Percentiles rank a stretch among this genome's conserved stretches.
These are phyloP conservation scores for Curvularia lunata DNA, from an alignment of 2,329 filamentous ascomycete species.

Conservation along the genomic window DNA sequence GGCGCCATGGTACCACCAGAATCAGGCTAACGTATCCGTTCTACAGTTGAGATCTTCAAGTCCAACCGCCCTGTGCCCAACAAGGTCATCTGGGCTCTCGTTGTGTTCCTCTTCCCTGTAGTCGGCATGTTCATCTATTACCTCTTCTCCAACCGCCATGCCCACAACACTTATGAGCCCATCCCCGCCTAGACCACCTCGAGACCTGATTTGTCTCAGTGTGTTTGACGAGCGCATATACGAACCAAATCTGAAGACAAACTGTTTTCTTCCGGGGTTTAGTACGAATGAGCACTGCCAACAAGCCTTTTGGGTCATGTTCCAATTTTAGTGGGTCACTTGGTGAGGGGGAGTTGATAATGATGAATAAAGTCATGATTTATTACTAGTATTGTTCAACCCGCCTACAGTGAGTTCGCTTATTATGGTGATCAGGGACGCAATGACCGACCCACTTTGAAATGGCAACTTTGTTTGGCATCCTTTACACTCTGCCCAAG, in stretches of 20 bases:
- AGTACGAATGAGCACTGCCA: not conserved
- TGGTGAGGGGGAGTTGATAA: not conserved
- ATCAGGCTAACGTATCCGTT: constrained; percentile 23
- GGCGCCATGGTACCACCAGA: not conserved
- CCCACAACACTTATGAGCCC: constrained; percentile 64
- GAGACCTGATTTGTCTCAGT: no score
- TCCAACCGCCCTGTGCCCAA: constrained; percentile 64
- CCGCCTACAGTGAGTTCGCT: not conserved
- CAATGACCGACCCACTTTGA: not conserved
- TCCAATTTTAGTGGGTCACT: not conserved
- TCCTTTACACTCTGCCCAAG: constrained; percentile 37
- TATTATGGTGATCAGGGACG: not conserved
- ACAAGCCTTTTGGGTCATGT: not conserved
- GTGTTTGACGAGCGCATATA: not conserved
- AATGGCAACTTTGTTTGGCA: not conserved
- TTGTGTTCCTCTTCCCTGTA: constrained; percentile 70
- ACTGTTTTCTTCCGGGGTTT: not conserved
- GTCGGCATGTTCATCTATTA: constrained; percentile 68
- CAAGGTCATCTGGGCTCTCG: constrained; percentile 68
- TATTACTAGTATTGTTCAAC: not conserved
- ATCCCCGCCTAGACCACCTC: constrained; percentile 39
- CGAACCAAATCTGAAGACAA: not conserved
- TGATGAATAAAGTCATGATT: not conserved
- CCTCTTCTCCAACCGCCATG: constrained; percentile 66
- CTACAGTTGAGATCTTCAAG: constrained; percentile 67